phyloP scores from a whole-genome alignment of 257 asterid species.

The Pogostemon cablin region DNA sequence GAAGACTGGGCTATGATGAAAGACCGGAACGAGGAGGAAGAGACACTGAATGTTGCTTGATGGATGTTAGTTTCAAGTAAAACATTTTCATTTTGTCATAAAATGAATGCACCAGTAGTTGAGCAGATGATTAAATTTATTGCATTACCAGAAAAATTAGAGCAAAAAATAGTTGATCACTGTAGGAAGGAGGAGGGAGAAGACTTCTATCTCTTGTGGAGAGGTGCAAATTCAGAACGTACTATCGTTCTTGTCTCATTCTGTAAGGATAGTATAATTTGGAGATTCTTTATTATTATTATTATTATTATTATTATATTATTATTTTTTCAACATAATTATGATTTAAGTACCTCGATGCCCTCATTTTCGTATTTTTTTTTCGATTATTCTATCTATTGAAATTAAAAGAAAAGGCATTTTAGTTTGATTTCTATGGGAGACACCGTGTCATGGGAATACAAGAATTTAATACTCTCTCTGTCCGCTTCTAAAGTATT shows the following conservation, averaged over 20 bases:
- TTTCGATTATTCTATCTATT: no score
- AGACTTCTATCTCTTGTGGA: conserved; percentile 28
- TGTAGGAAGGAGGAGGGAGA: conserved; percentile 28
- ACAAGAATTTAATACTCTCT: no score
- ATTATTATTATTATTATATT: background rate
- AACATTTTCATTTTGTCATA: conserved; percentile 32
- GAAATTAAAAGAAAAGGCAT: no score
- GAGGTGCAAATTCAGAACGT: conserved; percentile 27
- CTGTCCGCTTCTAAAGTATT: no score
- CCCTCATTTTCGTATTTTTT: conserved; percentile 34
- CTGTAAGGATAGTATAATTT: conserved; percentile 31
- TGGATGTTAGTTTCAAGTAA: background rate
- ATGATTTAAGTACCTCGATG: conserved; percentile 27
- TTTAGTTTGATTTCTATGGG: no score
- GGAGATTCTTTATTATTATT: background rate
- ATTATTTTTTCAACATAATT: conserved; percentile 11
- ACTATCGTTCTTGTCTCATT: conserved; percentile 31
- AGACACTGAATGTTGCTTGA: conserved; percentile 67
- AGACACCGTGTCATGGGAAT: no score
- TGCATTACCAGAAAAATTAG: conserved; percentile 22
- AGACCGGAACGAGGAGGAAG: conserved; percentile 57
- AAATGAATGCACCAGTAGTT: conserved; percentile 35
- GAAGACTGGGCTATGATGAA: conserved; percentile 70
- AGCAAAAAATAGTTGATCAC: conserved; percentile 24
- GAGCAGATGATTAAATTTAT: conserved; percentile 31